Conservation (phyloP, 2,329 filamentous ascomycete genomes). For the Whalleya microplaca region DNA sequence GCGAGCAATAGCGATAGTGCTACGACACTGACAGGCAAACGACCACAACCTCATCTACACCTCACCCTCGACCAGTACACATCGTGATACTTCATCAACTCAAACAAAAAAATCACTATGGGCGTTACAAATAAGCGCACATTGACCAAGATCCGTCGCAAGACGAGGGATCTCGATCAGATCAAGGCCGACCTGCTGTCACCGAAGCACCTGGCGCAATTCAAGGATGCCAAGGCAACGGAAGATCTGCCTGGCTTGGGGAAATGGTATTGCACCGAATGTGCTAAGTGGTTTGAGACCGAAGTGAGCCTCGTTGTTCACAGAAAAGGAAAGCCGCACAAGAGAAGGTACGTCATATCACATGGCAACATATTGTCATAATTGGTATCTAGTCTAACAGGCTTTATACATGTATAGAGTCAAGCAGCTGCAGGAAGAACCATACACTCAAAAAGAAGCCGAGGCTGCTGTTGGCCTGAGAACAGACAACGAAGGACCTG, state of each 20-base stretch:
- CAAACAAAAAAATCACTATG: constrained; percentile 54
- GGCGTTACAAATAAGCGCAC: constrained; percentile 68
- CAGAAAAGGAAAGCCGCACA: constrained; percentile 88
- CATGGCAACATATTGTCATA: neutral
- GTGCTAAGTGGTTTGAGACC: constrained; percentile 94
- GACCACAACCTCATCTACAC: neutral
- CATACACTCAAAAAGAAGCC: constrained; percentile 84
- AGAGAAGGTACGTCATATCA: constrained; percentile 67
- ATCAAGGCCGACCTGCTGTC: constrained; percentile 81
- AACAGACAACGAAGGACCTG: constrained; percentile 64
- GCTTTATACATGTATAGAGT: constrained; percentile 62
- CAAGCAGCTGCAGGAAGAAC: constrained; percentile 80
- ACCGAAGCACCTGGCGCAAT: constrained; percentile 78
- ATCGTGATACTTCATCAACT: neutral
- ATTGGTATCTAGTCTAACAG: constrained; percentile 31
- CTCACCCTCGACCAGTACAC: constrained; percentile 3
- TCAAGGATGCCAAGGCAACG: constrained; percentile 74
- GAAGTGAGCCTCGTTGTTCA: constrained; percentile 77
- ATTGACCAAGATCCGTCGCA: constrained; percentile 75
- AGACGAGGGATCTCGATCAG: constrained; percentile 86
- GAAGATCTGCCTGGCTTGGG: constrained; percentile 91
- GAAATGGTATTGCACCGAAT: constrained; percentile 85
- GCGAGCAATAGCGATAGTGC: no score
- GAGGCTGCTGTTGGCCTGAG: constrained; percentile 77
- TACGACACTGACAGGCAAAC: neutral